These are phyloP conservation scores for Boletus rubropictus DNA, from an alignment of 768 basidiomycete genomes.

Conservation along the genomic window DNA sequence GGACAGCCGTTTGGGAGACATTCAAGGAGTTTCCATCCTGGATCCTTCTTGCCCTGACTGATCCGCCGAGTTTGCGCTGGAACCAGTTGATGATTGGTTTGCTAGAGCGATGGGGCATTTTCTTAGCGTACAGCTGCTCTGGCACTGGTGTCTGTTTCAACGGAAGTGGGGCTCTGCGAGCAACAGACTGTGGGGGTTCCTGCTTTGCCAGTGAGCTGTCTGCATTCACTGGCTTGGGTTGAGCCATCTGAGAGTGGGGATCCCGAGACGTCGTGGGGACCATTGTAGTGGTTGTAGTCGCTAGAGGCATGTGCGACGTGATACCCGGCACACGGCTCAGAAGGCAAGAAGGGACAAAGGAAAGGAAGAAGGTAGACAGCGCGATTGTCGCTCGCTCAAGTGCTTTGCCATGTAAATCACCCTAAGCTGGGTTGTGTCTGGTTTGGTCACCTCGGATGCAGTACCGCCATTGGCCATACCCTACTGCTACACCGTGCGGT, in stretches of 20 bases:
- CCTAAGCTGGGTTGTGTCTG: slow-evolving; percentile 7
- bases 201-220: slow-evolving; percentile 11
- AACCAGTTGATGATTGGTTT: slow-evolving; percentile 90
- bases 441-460: slow-evolving; percentile 16
- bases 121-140: slow-evolving; percentile 46
- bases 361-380: background rate
- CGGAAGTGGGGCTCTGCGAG: slow-evolving; percentile 16
- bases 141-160: slow-evolving; percentile 23
- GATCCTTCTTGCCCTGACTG: slow-evolving; percentile 51
- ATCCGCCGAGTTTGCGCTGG: slow-evolving; percentile 76
- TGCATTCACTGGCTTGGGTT: slow-evolving; percentile 9
- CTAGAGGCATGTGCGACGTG: slow-evolving; percentile 15
- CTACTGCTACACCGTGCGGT: background rate
- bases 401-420: slow-evolving; percentile 7
- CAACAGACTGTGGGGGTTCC: slow-evolving; percentile 13
- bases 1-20: slow-evolving; percentile 8
- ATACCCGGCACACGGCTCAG: background rate
- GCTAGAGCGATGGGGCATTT: slow-evolving; percentile 61
- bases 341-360: background rate
- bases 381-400: slow-evolving; percentile 1
- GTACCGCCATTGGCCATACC: slow-evolving; percentile 7
- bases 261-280: slow-evolving; percentile 12
- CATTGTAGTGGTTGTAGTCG: slow-evolving; percentile 11
- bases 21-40: slow-evolving; percentile 28
- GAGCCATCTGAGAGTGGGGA: slow-evolving; percentile 9